Conservation (phyloP, 1,284 basidiomycete genomes). For the Singerocomus inundabilis region DNA sequence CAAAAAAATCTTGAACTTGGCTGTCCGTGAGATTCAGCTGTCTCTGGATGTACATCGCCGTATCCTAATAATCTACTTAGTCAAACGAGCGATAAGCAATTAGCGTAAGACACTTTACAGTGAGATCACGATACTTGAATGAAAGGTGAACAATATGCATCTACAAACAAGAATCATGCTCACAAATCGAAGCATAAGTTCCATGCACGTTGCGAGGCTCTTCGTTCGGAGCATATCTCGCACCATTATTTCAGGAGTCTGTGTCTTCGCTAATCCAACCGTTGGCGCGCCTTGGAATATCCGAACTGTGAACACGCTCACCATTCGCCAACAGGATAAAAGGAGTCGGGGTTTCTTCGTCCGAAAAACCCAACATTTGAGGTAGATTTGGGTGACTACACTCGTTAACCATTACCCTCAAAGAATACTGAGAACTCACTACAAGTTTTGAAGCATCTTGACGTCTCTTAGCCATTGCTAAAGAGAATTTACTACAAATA, state of each 20-base stretch:
- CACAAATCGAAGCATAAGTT: constrained; percentile 40
- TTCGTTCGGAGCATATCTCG: constrained; percentile 29
- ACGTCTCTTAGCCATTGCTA: constrained; percentile 52
- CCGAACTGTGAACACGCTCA: constrained; percentile 12
- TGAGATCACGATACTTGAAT: constrained; percentile 44
- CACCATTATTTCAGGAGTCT: constrained; percentile 34
- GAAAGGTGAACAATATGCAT: constrained; percentile 1
- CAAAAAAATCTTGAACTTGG: constrained; percentile 51
- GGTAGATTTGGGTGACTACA: constrained; percentile 53
- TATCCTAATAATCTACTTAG: constrained; percentile 36
- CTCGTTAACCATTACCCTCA: background rate
- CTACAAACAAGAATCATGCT: constrained; percentile 5
- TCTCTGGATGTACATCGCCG: constrained; percentile 45
- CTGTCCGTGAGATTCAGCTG: constrained; percentile 44
- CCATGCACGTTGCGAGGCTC: constrained; percentile 38
- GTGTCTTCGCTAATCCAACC: constrained; percentile 39
- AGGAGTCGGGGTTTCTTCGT: constrained; percentile 44
- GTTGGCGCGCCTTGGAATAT: constrained; percentile 1
- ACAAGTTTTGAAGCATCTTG: constrained; percentile 48
- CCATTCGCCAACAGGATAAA: constrained; percentile 53
- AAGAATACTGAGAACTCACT: constrained; percentile 33
- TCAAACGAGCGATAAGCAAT: background rate
- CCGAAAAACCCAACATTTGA: constrained; percentile 52
- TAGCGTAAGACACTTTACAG: constrained; percentile 28
- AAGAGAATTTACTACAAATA: background rate